phyloP scores from a whole-genome alignment of 202 grass and related monocot species.

The Eragrostis tef region DNA sequence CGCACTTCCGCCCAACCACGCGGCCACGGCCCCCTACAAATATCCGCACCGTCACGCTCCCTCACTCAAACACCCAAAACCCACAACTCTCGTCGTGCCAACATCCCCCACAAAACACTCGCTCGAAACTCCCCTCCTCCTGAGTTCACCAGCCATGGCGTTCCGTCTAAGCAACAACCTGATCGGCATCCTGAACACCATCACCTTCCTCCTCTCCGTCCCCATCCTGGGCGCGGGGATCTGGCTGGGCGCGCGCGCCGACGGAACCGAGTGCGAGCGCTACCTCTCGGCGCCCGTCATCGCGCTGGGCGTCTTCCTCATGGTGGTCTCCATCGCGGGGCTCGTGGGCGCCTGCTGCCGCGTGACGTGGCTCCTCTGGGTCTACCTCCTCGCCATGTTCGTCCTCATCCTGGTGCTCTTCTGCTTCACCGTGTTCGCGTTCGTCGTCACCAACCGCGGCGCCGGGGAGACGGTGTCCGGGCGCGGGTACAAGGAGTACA shows the following conservation, averaged over 20 bases:
- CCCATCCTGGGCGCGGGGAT: conserved; percentile 77
- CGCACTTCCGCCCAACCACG: neutral
- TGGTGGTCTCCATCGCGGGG: conserved; percentile 71
- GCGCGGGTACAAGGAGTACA: conserved; percentile 78
- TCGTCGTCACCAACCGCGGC: conserved; percentile 81
- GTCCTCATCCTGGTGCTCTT: conserved; percentile 73
- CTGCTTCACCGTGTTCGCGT: conserved; percentile 78
- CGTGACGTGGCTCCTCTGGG: conserved; percentile 79
- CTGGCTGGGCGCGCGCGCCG: conserved; percentile 62
- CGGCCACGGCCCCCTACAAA: neutral
- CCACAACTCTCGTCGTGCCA: neutral
- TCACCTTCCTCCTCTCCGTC: conserved; percentile 82
- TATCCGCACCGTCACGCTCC: neutral
- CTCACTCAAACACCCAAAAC: neutral
- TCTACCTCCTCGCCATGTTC: conserved; percentile 93
- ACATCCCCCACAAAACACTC: neutral
- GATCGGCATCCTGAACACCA: conserved; percentile 70
- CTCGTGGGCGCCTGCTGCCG: conserved; percentile 87
- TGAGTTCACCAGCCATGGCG: conserved; percentile 44
- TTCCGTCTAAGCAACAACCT: conserved; percentile 88
- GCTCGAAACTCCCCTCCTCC: neutral
- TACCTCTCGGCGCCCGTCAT: conserved; percentile 65
- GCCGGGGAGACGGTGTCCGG: conserved; percentile 67
- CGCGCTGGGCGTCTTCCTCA: conserved; percentile 62
- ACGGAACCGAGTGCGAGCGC: conserved; percentile 86